Percentiles rank a stretch among this genome's conserved stretches.
phyloP scores from a whole-genome alignment of 352 stramenopile species.

The Globisporangium abappressorium region DNA sequence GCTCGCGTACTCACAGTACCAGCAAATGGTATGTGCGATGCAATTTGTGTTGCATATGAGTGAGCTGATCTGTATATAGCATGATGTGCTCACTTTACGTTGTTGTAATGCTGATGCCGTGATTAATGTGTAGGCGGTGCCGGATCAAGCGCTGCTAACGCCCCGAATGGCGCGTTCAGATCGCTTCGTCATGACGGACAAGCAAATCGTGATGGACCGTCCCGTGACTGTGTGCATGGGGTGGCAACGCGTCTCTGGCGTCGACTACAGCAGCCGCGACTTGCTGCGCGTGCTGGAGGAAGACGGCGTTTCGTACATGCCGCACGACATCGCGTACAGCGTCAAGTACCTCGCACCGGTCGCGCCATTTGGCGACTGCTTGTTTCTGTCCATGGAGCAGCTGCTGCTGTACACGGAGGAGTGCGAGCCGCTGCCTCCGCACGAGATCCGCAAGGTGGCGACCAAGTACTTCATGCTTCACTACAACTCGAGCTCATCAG shows the following conservation, averaged over 20 bases:
- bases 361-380: constrained; percentile 78
- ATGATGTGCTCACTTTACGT: constrained; percentile 4
- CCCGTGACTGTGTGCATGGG: constrained; percentile 85
- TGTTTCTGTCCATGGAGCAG: constrained; percentile 88
- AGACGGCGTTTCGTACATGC: constrained; percentile 81
- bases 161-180: constrained; percentile 48
- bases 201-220: constrained; percentile 60
- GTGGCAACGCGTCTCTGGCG: constrained; percentile 75
- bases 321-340: constrained; percentile 85
- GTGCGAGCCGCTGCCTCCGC: constrained; percentile 66
- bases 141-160: constrained; percentile 61
- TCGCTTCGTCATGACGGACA: constrained; percentile 54
- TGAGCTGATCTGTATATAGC: background rate
- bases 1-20: constrained; percentile 82
- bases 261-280: constrained; percentile 72
- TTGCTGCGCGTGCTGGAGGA: constrained; percentile 76
- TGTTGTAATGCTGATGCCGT: constrained; percentile 1
- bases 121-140: constrained; percentile 31
- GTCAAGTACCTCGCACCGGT: constrained; percentile 87
- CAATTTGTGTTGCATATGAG: background rate
- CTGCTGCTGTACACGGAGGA: constrained; percentile 83
- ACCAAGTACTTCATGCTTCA: constrained; percentile 77
- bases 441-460: constrained; percentile 67
- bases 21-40: constrained; percentile 53
- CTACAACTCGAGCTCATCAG: constrained; percentile 50